Percentiles rank a stretch among this genome's conserved stretches.
phyloP scores from a whole-genome alignment of 2,329 filamentous ascomycete species.

The Penicillium verrucosum region DNA sequence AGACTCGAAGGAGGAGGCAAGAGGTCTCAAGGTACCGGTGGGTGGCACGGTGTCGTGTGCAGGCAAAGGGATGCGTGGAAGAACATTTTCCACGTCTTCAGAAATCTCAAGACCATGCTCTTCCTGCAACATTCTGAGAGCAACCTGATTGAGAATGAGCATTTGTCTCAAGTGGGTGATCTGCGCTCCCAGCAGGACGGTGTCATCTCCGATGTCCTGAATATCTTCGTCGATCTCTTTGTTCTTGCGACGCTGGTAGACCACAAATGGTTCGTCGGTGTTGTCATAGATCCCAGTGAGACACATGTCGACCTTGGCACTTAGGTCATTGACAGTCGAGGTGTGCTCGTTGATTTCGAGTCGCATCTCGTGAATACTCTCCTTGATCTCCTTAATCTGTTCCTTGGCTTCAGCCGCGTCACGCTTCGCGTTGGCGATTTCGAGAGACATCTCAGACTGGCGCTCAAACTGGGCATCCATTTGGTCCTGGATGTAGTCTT shows the following conservation, averaged over 20 bases:
- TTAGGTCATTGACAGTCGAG: slow-evolving; percentile 7
- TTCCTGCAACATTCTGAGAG: not conserved
- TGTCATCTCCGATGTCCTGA: not conserved
- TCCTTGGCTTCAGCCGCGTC: not conserved
- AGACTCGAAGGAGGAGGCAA: not conserved
- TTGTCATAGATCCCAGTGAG: not conserved
- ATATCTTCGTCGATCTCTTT: slow-evolving; percentile 10
- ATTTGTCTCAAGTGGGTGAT: not conserved
- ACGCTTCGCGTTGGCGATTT: not conserved
- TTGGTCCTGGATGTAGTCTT: not conserved
- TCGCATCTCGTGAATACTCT: slow-evolving; percentile 6
- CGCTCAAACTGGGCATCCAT: not conserved
- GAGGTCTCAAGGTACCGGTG: too few species aligned
- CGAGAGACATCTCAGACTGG: not conserved
- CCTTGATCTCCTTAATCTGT: not conserved
- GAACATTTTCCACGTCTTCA: not conserved
- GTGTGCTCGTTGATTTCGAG: slow-evolving; percentile 6
- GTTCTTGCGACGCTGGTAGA: slow-evolving; percentile 8
- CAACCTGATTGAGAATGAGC: not conserved
- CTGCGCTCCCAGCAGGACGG: not conserved
- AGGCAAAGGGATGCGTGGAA: not conserved
- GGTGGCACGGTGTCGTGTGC: not conserved
- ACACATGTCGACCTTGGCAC: slow-evolving; percentile 6
- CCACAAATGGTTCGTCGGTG: slow-evolving; percentile 2
- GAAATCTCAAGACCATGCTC: not conserved